These are phyloP conservation scores for Leccinum variicolor DNA, from an alignment of 768 basidiomycete species.

Conservation along the genomic window DNA sequence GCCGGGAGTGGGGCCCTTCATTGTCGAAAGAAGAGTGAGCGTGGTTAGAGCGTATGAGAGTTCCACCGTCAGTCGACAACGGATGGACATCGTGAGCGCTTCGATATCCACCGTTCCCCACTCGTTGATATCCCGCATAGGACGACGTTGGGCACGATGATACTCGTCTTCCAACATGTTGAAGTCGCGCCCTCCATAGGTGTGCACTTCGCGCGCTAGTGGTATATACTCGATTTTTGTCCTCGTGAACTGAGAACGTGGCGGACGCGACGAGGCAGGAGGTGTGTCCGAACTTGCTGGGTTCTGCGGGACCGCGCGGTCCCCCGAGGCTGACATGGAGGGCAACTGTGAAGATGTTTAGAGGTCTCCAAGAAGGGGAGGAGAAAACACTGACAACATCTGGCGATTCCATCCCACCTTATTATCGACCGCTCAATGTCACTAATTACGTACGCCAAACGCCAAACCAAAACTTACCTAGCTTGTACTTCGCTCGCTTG, in stretches of 20 bases:
- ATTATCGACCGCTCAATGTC: slow-evolving; percentile 22
- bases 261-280: slow-evolving; percentile 32
- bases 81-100: slow-evolving; percentile 88
- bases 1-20: slow-evolving; percentile 57
- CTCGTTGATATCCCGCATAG: slow-evolving; percentile 71
- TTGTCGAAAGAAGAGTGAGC: slow-evolving; percentile 74
- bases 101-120: slow-evolving; percentile 92
- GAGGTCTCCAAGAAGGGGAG: slow-evolving; percentile 8
- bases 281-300: slow-evolving; percentile 29
- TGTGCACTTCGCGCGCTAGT: slow-evolving; percentile 68
- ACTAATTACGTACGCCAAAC: slow-evolving; percentile 23
- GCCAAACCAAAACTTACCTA: slow-evolving; percentile 46
- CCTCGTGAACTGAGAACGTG: slow-evolving; percentile 51
- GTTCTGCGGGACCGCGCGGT: slow-evolving; percentile 16
- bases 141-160: slow-evolving; percentile 47
- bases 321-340: slow-evolving; percentile 18
- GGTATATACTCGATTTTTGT: slow-evolving; percentile 90
- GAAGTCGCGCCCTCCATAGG: slow-evolving; percentile 80
- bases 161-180: slow-evolving; percentile 62
- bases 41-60: slow-evolving; percentile 89
- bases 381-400: slow-evolving; percentile 41
- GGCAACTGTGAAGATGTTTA: slow-evolving; percentile 16
- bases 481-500: slow-evolving; percentile 73
- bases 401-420: slow-evolving; percentile 43
- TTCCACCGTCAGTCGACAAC: slow-evolving; percentile 80